phyloP scores from a whole-genome alignment of 2,329 filamentous ascomycete genomes.

The Pestalotiopsis sp. region DNA sequence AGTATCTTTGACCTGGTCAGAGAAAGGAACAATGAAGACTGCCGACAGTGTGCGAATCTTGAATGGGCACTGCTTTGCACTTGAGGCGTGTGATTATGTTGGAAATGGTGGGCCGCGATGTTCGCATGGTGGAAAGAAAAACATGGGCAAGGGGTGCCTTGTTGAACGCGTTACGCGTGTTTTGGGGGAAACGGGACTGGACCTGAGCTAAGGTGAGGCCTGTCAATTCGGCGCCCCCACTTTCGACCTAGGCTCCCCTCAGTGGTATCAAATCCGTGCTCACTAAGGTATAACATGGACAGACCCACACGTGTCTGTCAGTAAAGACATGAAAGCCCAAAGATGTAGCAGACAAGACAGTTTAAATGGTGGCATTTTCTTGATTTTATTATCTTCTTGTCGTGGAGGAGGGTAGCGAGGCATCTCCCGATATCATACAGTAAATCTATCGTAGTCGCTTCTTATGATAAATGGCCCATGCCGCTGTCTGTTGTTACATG shows the following conservation, averaged over 20 bases:
- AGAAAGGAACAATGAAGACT: not conserved
- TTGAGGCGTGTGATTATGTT: not conserved
- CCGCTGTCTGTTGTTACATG: not conserved
- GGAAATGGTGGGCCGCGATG: slow-evolving; percentile 8
- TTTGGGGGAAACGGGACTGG: not conserved
- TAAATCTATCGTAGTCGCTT: not conserved
- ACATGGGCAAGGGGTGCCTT: slow-evolving; percentile 9
- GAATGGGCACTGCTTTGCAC: not conserved
- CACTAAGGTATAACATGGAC: not conserved
- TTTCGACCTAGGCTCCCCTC: not conserved
- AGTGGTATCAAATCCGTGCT: no score
- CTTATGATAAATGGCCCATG: not conserved
- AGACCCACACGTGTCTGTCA: not conserved
- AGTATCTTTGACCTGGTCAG: not conserved
- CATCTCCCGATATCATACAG: not conserved
- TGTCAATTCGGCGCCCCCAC: not conserved
- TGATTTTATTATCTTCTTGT: not conserved
- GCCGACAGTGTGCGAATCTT: not conserved
- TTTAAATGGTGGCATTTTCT: not conserved
- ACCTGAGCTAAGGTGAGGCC: not conserved
- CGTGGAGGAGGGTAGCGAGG: not conserved
- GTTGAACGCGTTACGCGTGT: slow-evolving; percentile 16
- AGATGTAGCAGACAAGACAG: not conserved
- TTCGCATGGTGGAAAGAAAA: slow-evolving; percentile 13
- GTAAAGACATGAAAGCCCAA: not conserved